Evolutionary conservation across 2,329 filamentous ascomycete species (phyloP), one percentile per base, ranked within the genome.

Genomic region (Kalaharituber pfeilii): DNA sequence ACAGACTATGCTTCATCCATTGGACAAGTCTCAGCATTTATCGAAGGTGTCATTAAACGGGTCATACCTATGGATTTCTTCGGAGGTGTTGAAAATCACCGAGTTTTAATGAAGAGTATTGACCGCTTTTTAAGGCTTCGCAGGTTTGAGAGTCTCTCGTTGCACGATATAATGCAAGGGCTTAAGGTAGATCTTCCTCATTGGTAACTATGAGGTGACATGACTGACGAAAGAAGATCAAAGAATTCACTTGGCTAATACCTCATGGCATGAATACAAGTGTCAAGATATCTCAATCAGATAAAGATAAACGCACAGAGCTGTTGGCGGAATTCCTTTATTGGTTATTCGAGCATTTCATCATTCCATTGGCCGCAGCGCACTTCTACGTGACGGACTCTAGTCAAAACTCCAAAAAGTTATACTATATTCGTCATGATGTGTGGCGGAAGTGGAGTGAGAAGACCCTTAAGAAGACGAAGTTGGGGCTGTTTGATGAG

Each of bases 381-480:
- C 88, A 91, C 64, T 98, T 98, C 64, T 89, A 96, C 65, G 84
- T 95, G 33, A 98, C 91, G 0, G 91, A 98, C 67, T 91, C 87
- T 0, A 87, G 79, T 59, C 73, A 74, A 1, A 79, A 94, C 65
- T 80, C 82, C 15, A 86, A 91, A 62, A 50, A 29, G 47, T 70
- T 96, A 0, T 94, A 94, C 67, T 98, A 86, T 69, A 96, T 95
- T 66, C 83, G 89, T 3, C 91, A 98, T 60, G 91, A 98, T 67
- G 74, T 91, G 8, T 98, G 91, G 91, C 79, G 77, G 51, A 75
- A 75, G 39, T 68, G 96, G 29, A 79, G 82, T 1, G 81, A 88
- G 62, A 84, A 87, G 5, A 78, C 82, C 0, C 71, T 95, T 65
- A 67, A 73, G 1, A 70, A 70, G 0, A 69, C 96, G 22, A 91